Base-by-base conservation (phyloP, 441 rosid genomes). In the Jatropha multifida region DNA sequence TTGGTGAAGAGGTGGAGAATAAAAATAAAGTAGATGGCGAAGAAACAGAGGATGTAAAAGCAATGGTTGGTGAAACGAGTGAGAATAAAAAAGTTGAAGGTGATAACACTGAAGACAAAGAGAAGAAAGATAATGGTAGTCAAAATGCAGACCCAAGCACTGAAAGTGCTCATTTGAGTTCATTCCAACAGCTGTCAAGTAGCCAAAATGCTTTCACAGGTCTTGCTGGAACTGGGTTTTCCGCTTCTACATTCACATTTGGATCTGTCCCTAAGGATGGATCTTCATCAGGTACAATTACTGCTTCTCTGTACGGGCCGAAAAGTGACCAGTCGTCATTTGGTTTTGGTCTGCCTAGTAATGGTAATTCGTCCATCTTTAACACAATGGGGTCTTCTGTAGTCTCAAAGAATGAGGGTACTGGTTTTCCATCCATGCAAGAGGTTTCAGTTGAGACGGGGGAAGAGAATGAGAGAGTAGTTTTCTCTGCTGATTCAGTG, bases 181-280 rank as follows among this genome's bases (percentile, higher is more conserved):
- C 98, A 42, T 94, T 94, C 81, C 92, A 86, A 62, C 94, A 93
- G 84, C 98, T 93, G 81, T 94, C 98, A 44, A 94, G 96, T 75
- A 91, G 83, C 77, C 90, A 88, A 85, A 94, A 93, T 78, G 99
- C 98, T 44, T 91, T 94, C 86, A 86, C 93, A 0, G 97, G 97
- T 67, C 90, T 94, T 78, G 92, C 94, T 15, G 94, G 99, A 73
- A 93, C 97, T 64, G 96, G 94, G 62, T 86, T 89, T 80, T 86
- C 97, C 20, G 73, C 82, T 76, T 71, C 90, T 42, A 75, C 90
- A 4, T 92, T 91, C 83, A 79, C 93, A 15, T 94, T 91, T 73
- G 94, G 92, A 32, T 76, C 88, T 66, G 76, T 82, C 77, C 60
- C 87, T 0, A 85, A 81, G 76, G 90, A 85, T 51, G 88, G 87